Conservation (phyloP, 139 green algal species). For the Axilococcus clingmanii region DNA sequence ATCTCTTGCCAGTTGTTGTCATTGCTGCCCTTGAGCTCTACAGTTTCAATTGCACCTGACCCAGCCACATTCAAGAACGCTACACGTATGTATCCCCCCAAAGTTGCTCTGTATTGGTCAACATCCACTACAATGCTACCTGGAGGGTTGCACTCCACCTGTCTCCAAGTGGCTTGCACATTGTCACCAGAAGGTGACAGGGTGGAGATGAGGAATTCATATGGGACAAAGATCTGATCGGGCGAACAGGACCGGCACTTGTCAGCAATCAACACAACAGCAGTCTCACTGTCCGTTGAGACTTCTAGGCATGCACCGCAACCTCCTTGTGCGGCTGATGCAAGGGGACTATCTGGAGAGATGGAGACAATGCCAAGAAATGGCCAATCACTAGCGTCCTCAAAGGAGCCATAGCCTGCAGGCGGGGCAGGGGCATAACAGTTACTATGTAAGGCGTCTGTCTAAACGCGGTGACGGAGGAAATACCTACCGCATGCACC, state of each 20-base stretch:
- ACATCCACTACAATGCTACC: slow-evolving; percentile 4
- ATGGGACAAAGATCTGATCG: slow-evolving; percentile 11
- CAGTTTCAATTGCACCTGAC: slow-evolving; percentile 3
- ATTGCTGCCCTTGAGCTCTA: slow-evolving; percentile 5
- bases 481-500: too few species aligned
- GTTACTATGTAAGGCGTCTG: too few species aligned
- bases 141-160: slow-evolving; percentile 11
- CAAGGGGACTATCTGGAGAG: not conserved
- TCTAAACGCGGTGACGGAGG: too few species aligned
- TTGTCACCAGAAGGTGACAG: not conserved
- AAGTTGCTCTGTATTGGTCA: slow-evolving; percentile 8
- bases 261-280: slow-evolving; percentile 3
- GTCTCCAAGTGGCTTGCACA: not conserved
- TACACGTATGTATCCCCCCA: slow-evolving; percentile 18
- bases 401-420: slow-evolving; percentile 12
- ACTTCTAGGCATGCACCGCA: too few species aligned
- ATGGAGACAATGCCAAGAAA: slow-evolving; percentile 3
- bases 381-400: slow-evolving; percentile 1
- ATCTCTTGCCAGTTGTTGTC: not conserved
- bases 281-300: slow-evolving; percentile 4
- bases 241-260: slow-evolving; percentile 7
- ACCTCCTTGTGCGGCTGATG: not conserved
- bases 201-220: not conserved
- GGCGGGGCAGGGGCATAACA: not conserved
- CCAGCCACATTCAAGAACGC: slow-evolving; percentile 10